phyloP scores from a whole-genome alignment of 176 grass and related monocot genomes.

The Hordeum marinum region DNA sequence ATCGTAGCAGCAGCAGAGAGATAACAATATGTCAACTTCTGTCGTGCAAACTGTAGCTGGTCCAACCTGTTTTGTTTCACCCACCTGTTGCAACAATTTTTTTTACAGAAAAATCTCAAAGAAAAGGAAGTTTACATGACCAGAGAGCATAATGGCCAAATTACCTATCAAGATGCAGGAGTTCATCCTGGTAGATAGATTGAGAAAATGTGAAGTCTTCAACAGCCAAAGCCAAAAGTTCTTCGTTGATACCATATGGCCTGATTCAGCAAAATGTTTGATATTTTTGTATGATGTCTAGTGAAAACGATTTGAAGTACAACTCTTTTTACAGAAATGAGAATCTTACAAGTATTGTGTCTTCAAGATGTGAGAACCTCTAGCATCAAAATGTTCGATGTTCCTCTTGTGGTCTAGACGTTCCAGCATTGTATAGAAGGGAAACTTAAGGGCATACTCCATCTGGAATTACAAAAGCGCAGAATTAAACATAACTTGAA shows the following conservation, averaged over 20 bases:
- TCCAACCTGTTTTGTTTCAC: constrained; percentile 62
- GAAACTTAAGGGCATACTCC: constrained; percentile 52
- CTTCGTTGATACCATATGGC: not conserved
- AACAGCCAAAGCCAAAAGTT: not conserved
- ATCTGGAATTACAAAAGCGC: constrained; percentile 34
- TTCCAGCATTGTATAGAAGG: constrained; percentile 57
- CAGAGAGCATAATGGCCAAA: not conserved
- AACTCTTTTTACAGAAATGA: not conserved
- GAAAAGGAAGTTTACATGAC: not conserved
- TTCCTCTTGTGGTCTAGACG: constrained; percentile 55
- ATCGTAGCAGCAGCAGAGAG: constrained; percentile 68
- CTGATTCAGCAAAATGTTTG: constrained; percentile 40
- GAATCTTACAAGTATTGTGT: constrained; percentile 28
- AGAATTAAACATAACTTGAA: not conserved
- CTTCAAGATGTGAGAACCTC: constrained; percentile 37
- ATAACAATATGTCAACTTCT: constrained; percentile 61
- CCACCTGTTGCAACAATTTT: constrained; percentile 35
- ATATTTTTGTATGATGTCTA: not conserved
- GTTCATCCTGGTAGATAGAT: constrained; percentile 40
- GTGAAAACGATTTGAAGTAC: not conserved
- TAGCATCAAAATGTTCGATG: constrained; percentile 51
- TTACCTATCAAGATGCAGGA: constrained; percentile 55
- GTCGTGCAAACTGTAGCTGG: constrained; percentile 59
- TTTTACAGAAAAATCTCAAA: not conserved
- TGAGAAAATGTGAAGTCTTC: constrained; percentile 16